These are phyloP conservation scores for Dianthus caryophyllus DNA, from an alignment of 148 eudicot genomes.

Conservation along the genomic window DNA sequence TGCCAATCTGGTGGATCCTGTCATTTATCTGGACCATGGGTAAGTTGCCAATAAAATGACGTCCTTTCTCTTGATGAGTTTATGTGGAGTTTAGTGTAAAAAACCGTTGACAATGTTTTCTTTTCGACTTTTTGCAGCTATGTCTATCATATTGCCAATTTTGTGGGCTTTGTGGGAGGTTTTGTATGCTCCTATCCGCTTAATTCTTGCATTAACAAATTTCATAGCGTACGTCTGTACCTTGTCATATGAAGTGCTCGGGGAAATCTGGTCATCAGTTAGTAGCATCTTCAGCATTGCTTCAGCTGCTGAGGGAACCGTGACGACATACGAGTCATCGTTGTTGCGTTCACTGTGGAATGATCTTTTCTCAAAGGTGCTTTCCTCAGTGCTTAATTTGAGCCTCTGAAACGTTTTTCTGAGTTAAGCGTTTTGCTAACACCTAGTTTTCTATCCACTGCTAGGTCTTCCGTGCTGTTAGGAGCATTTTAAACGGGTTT, in stretches of 20 bases:
- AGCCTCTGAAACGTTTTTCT: not conserved
- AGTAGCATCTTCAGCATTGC: slow-evolving; percentile 52
- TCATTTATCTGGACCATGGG: slow-evolving; percentile 63
- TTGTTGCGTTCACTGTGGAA: slow-evolving; percentile 88
- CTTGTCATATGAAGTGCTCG: slow-evolving; percentile 39
- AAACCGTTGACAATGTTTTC: slow-evolving; percentile 6
- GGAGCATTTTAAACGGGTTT: slow-evolving; percentile 82
- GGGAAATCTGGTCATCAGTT: slow-evolving; percentile 44
- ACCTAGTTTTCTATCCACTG: slow-evolving; percentile 5
- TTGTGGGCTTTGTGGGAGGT: slow-evolving; percentile 70
- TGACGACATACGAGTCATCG: slow-evolving; percentile 60
- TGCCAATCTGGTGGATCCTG: slow-evolving; percentile 66
- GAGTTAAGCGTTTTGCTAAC: slow-evolving; percentile 9
- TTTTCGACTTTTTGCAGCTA: slow-evolving; percentile 45
- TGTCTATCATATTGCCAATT: slow-evolving; percentile 53
- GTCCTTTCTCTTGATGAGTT: slow-evolving; percentile 3
- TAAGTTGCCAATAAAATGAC: slow-evolving; percentile 29
- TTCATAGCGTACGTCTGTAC: slow-evolving; percentile 35
- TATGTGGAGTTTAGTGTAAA: slow-evolving; percentile 1
- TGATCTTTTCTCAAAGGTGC: slow-evolving; percentile 86
- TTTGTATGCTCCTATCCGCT: slow-evolving; percentile 70
- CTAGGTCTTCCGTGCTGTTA: slow-evolving; percentile 81
- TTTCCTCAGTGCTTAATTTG: not conserved
- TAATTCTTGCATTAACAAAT: slow-evolving; percentile 49
- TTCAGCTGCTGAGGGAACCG: slow-evolving; percentile 66